Evolutionary conservation across 768 basidiomycete genomes (phyloP).

Genomic region (Phallus indusiatus): DNA sequence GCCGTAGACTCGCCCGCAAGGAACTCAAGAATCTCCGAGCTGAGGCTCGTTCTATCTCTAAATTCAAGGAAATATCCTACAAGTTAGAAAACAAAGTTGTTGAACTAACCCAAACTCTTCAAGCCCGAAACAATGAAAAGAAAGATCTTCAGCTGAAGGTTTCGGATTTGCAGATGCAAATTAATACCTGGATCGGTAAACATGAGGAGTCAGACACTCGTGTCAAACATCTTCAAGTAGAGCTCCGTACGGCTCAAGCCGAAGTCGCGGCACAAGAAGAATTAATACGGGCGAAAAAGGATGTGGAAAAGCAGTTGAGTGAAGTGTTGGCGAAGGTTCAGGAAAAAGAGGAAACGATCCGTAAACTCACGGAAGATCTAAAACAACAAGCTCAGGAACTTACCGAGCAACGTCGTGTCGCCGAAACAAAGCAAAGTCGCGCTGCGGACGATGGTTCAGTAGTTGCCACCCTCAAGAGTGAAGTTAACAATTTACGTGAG

Average conservation of each 20-base stretch:
- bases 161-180: constrained; percentile 70
- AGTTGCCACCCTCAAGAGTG: constrained; percentile 81
- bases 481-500: constrained; percentile 87
- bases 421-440: constrained; percentile 54
- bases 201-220: constrained; percentile 80
- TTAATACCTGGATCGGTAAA: constrained; percentile 75
- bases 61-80: constrained; percentile 98
- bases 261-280: constrained; percentile 67
- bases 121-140: constrained; percentile 84
- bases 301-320: constrained; percentile 71
- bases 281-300: constrained; percentile 63
- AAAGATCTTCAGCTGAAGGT: constrained; percentile 76
- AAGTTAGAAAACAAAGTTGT: constrained; percentile 98
- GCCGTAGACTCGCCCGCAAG: constrained; percentile 78
- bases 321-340: constrained; percentile 61
- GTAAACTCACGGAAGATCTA: constrained; percentile 72
- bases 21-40: constrained; percentile 75
- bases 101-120: constrained; percentile 90
- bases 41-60: constrained; percentile 94
- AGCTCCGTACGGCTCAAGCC: constrained; percentile 59
- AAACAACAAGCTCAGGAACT: constrained; percentile 62
- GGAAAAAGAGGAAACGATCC: constrained; percentile 81
- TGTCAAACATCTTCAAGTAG: constrained; percentile 60
- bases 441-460: constrained; percentile 79
- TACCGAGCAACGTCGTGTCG: constrained; percentile 63